Evolutionary conservation across 805 yeast species (phyloP).

Genomic region (Suhomyces tanzawaensis): DNA sequence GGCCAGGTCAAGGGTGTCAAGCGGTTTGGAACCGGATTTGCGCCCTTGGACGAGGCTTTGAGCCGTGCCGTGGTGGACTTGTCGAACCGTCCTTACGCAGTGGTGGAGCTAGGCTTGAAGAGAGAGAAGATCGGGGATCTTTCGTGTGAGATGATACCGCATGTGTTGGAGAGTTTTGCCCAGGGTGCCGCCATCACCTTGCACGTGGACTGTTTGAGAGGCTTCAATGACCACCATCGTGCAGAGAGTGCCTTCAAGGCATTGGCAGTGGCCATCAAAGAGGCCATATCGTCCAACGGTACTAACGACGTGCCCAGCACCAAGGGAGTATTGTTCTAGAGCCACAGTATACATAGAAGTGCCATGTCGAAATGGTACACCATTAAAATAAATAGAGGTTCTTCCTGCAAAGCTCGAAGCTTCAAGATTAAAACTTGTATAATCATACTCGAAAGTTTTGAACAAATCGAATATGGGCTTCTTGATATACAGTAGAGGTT

Average conservation of each 20-base stretch:
- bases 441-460: too few relatives aligned
- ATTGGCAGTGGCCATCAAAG: conserved; percentile 85
- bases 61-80: conserved; percentile 95
- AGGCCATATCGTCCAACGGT: conserved; percentile 81
- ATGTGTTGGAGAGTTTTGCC: conserved; percentile 90
- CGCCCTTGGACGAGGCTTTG: conserved; percentile 95
- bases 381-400: too few relatives aligned
- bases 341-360: too few relatives aligned
- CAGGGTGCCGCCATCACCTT: conserved; percentile 86
- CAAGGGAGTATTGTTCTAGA: conserved; percentile 86
- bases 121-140: conserved; percentile 93
- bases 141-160: conserved; percentile 97
- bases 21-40: conserved; percentile 89
- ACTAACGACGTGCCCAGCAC: conserved; percentile 92
- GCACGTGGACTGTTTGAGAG: conserved; percentile 93
- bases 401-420: too few relatives aligned
- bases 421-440: too few relatives aligned
- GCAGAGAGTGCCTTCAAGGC: conserved; percentile 97
- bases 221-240: conserved; percentile 93
- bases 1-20: conserved; percentile 89
- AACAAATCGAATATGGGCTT: too few relatives aligned
- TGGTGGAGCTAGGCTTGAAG: conserved; percentile 82
- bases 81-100: conserved; percentile 90
- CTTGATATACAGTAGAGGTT: too few relatives aligned
- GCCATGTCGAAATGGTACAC: too few relatives aligned